Base-by-base conservation (phyloP, 208 protist genomes). In the Strigomonas culicis region DNA sequence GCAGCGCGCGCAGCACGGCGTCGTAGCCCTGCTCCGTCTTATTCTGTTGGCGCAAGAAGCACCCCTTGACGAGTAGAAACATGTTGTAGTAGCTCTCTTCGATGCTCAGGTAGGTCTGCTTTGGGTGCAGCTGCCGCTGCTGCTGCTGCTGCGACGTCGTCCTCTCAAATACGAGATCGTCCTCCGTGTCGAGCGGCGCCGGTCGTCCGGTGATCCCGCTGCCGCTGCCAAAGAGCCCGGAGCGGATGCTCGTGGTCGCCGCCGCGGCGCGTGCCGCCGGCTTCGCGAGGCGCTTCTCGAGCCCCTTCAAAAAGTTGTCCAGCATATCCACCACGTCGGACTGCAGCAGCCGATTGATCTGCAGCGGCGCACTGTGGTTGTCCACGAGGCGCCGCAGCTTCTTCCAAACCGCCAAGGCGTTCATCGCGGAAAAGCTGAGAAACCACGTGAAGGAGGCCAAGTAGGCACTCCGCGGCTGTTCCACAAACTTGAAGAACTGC, bases 1-100 rank as follows among this genome's bases (percentile, higher is more conserved):
- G 60, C 52, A 94, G 85, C n/a, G 84, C 75, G 49, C 92, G 82
- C 15, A 94, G 51, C 4, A 81, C 84, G 56, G 80, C 85, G 34
- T 94, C 84, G 41, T 82, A 81, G 47, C 84, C 84, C 25, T 77
- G 65, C n/a, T 92, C 80, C 49, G 84, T 71, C 21, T 64, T 70
- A 3, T 74, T 77, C 64, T 86, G 85, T 43, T 74, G 78, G 30
- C 75, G 77, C 44, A 91, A 67, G 58, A 87, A 77, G 63, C 80
- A 79, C 19, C 83, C 88, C 28, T 89, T 59, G 10, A 74, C 66
- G 22, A 94, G 72, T 10, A 44, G 39, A 15, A 44, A 44, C 39
- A 44, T 44, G 39, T 44, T 44, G 13, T 44, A 44, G 15, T 44
- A 44, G 39, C 39, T 44, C 39, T 44, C 39, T 15, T 44, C 39